Conservation (phyloP, 2,329 filamentous ascomycete species). For the Colletotrichum sp. region DNA sequence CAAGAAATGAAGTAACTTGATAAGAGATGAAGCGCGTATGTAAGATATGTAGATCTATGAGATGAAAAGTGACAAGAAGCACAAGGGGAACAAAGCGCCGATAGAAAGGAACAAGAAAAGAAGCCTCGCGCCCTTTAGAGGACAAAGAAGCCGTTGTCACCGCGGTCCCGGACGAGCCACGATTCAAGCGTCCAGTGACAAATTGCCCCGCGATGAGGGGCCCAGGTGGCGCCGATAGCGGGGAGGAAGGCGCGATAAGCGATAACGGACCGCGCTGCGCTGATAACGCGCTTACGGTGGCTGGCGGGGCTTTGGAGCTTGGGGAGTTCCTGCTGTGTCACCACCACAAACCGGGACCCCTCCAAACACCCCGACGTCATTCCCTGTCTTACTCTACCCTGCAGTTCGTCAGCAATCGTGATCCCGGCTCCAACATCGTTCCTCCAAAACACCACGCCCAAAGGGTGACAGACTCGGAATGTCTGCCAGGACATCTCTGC, state of each 20-base stretch:
- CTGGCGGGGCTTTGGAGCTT: neutral
- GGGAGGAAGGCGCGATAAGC: neutral
- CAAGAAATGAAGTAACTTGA: neutral
- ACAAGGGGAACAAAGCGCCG: neutral
- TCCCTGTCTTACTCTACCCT: neutral
- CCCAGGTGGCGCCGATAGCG: conserved; percentile 2
- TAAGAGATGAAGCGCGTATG: neutral
- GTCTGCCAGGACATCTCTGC: conserved; percentile 44
- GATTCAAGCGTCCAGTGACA: neutral
- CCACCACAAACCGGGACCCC: neutral
- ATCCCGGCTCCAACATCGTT: neutral
- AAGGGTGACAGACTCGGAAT: conserved; percentile 20
- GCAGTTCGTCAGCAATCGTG: neutral
- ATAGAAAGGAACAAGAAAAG: neutral
- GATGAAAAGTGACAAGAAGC: neutral
- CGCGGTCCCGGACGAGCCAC: neutral
- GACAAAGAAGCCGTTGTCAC: neutral
- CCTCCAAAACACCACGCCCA: neutral
- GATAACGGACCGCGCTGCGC: conserved; percentile 2
- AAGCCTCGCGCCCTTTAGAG: neutral
- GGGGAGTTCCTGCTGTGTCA: neutral
- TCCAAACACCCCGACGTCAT: conserved; percentile 9
- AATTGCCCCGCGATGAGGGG: neutral
- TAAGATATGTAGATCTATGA: neutral
- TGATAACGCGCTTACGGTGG: neutral